A percentile compares a stretch with the other conserved stretches of the same genome.
Evolutionary conservation across 1,139 yeast species (phyloP).

Genomic region (Diutina pseudorugosa): DNA sequence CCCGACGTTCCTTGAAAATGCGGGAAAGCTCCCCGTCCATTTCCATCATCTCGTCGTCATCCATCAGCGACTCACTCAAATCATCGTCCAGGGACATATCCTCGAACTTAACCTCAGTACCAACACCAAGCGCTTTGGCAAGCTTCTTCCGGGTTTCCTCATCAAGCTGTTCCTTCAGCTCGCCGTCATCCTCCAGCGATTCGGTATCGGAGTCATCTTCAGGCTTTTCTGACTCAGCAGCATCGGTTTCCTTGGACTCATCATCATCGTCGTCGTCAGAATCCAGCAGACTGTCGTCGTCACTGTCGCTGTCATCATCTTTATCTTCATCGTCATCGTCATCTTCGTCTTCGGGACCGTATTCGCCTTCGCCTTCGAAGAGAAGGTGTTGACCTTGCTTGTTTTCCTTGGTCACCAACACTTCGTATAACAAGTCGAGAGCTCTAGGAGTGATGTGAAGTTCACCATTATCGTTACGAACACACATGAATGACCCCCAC

Average conservation of each 20-base stretch:
- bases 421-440: conserved; percentile 49
- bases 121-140: conserved; percentile 69
- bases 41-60: conserved; percentile 96
- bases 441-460: conserved; percentile 26
- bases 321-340: conserved; percentile 13
- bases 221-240: conserved; percentile 11
- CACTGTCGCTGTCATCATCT: conserved; percentile 20
- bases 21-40: conserved; percentile 75
- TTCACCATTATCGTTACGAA: conserved; percentile 16
- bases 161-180: conserved; percentile 36
- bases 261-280: conserved; percentile 18
- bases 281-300: conserved; percentile 10
- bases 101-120: conserved; percentile 35
- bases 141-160: conserved; percentile 57
- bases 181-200: conserved; percentile 11
- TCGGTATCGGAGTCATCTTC: conserved; percentile 16
- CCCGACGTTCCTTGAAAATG: conserved; percentile 73
- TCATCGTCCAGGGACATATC: conserved; percentile 25
- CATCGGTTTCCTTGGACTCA: conserved; percentile 17
- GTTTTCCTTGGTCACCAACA: conserved; percentile 65
- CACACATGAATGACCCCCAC: conserved; percentile 51
- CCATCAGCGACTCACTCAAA: conserved; percentile 68
- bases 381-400: conserved; percentile 68
- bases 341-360: conserved; percentile 19
- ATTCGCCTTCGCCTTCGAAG: conserved; percentile 55